Evolutionary conservation across 208 protist species (phyloP).

Genomic region (Leptomonas seymouri): DNA sequence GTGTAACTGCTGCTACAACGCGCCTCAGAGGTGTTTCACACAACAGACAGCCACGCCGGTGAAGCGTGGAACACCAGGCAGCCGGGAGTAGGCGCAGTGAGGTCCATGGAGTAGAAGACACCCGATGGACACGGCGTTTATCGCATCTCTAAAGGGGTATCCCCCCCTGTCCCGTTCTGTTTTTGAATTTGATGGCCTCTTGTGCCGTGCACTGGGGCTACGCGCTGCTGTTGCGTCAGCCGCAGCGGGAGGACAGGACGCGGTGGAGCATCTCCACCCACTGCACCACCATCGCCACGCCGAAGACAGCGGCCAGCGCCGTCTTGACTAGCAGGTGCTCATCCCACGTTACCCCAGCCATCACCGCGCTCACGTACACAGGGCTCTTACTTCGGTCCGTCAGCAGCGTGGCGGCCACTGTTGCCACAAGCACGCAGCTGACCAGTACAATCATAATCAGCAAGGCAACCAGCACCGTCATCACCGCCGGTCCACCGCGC

Average conservation of each 20-base stretch:
- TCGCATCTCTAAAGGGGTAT: too few species aligned
- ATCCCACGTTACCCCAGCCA: conserved; percentile 29
- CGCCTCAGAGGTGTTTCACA: too few species aligned
- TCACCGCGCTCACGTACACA: conserved; percentile 18
- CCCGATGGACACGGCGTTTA: too few species aligned
- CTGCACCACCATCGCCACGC: conserved; percentile 30
- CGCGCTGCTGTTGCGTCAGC: too few species aligned
- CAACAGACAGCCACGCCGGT: too few species aligned
- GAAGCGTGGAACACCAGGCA: too few species aligned
- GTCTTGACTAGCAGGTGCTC: conserved; percentile 32
- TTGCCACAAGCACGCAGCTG: conserved; percentile 17
- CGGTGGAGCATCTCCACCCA: conserved; percentile 36
- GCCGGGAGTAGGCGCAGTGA: too few species aligned
- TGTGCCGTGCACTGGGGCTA: too few species aligned
- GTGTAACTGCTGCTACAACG: too few species aligned
- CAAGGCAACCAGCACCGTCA: conserved; percentile 26
- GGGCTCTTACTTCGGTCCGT: conserved; percentile 23
- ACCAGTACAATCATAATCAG: conserved; percentile 22
- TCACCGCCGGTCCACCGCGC: conserved; percentile 30
- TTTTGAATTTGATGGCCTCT: too few species aligned
- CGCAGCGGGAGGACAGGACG: conserved; percentile 8
- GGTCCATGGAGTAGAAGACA: too few species aligned
- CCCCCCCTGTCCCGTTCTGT: too few species aligned
- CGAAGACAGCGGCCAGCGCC: conserved; percentile 13
- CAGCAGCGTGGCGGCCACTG: conserved; percentile 23